Conservation (phyloP, 169 alveolate species). For the Eimeria zaria region DNA sequence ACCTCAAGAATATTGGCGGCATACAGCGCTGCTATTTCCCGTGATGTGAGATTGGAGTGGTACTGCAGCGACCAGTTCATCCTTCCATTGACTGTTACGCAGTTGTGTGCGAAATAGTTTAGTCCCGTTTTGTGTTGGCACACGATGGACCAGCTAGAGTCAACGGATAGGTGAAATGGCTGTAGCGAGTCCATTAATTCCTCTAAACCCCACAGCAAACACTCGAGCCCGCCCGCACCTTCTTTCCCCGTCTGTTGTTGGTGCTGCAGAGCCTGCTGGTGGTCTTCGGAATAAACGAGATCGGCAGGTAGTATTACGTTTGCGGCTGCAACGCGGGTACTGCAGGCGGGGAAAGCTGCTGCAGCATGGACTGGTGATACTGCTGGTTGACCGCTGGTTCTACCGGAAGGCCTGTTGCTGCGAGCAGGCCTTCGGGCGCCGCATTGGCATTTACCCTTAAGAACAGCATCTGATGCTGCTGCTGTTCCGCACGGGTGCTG, state of each 20-base stretch:
- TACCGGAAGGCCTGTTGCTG: background rate
- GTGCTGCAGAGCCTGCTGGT: background rate
- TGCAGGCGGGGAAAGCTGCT: background rate
- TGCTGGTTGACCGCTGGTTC: background rate
- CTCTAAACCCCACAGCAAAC: constrained; percentile 37
- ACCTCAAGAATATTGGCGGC: constrained; percentile 81
- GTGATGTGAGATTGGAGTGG: constrained; percentile 87
- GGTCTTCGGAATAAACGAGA: background rate
- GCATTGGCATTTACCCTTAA: background rate
- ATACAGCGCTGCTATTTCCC: constrained; percentile 85
- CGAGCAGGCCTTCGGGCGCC: constrained; percentile 1
- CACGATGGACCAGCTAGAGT: constrained; percentile 82
- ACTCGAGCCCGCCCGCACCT: background rate
- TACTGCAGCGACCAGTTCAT: constrained; percentile 89
- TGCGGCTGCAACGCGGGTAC: constrained; percentile 16
- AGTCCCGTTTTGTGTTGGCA: constrained; percentile 83
- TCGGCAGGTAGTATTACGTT: background rate
- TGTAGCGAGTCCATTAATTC: constrained; percentile 30
- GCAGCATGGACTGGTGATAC: constrained; percentile 2
- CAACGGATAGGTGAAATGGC: constrained; percentile 58
- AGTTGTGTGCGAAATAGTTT: constrained; percentile 89
- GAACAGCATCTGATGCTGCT: constrained; percentile 58
- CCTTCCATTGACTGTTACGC: constrained; percentile 87
- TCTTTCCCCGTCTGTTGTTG: constrained; percentile 11
- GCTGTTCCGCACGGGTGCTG: constrained; percentile 13